phyloP scores from a whole-genome alignment of 106 monocot genomes.

The Vanilla planifolia region DNA sequence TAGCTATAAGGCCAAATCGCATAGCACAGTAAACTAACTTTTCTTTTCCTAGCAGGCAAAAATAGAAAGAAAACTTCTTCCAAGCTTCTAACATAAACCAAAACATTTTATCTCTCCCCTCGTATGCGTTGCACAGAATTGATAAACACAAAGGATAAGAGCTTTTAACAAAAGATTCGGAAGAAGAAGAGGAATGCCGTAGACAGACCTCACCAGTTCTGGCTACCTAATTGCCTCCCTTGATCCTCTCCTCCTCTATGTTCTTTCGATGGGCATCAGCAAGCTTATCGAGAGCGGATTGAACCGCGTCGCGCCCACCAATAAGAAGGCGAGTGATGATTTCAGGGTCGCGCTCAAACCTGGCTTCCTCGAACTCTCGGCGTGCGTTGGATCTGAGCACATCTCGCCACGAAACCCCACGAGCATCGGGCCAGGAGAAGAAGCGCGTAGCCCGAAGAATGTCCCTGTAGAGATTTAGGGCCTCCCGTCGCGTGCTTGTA shows the following conservation, averaged over 20 bases:
- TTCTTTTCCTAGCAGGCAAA: no score
- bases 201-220: no score
- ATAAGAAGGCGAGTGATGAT: constrained; percentile 73
- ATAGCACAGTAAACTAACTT: no score
- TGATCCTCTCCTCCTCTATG: constrained; percentile 13
- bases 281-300: constrained; percentile 77
- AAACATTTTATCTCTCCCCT: not conserved
- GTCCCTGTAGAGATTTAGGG: constrained; percentile 88
- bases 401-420: constrained; percentile 81
- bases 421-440: constrained; percentile 79
- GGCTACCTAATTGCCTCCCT: not conserved
- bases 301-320: constrained; percentile 87
- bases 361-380: constrained; percentile 90
- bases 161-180: not conserved
- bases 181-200: not conserved
- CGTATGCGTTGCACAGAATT: no score
- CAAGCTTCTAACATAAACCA: not conserved
- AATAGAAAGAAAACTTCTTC: no score
- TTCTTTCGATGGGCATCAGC: constrained; percentile 52
- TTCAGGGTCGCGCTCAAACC: constrained; percentile 85
- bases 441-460: constrained; percentile 75
- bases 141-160: no score
- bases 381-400: constrained; percentile 86
- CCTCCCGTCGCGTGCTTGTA: constrained; percentile 77
- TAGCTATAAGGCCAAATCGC: no score